Percentiles rank a stretch among this genome's conserved stretches.
Evolutionary conservation across 805 yeast genomes (phyloP).

Genomic region (Schwanniomyces sp.): DNA sequence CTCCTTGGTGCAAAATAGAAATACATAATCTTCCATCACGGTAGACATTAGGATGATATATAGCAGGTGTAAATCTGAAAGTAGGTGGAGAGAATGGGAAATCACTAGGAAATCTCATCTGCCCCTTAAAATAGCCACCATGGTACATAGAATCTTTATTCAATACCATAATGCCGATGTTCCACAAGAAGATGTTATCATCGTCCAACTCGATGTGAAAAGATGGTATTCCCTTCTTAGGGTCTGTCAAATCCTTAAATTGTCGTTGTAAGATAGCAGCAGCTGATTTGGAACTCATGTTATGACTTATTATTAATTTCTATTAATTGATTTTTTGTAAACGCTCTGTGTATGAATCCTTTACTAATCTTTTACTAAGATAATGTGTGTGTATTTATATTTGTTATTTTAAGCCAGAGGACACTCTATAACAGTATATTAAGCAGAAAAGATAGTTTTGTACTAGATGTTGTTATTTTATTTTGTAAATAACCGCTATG

Average conservation of each 20-base stretch:
- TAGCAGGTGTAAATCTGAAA: constrained; percentile 88
- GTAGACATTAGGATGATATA: constrained; percentile 94
- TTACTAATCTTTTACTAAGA: neutral
- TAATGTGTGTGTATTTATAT: neutral
- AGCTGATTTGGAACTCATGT: constrained; percentile 57
- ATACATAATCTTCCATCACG: constrained; percentile 92
- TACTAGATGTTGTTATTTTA: neutral
- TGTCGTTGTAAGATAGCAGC: constrained; percentile 90
- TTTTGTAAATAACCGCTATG: constrained; percentile 1
- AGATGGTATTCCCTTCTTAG: constrained; percentile 65
- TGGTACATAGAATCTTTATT: constrained; percentile 87
- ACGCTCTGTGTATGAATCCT: neutral
- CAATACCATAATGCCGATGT: constrained; percentile 88
- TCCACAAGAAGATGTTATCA: constrained; percentile 65
- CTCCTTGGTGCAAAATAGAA: constrained; percentile 88
- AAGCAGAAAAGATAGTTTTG: neutral
- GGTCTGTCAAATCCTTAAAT: constrained; percentile 89
- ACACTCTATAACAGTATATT: neutral
- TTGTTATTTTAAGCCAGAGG: neutral
- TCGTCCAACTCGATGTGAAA: constrained; percentile 65
- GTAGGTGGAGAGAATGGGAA: constrained; percentile 93
- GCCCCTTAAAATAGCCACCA: constrained; percentile 93
- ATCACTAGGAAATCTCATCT: constrained; percentile 88
- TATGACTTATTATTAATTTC: neutral
- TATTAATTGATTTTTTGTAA: neutral